Base-by-base conservation (phyloP, 257 asterid species). In the Gardenia jasminoides region DNA sequence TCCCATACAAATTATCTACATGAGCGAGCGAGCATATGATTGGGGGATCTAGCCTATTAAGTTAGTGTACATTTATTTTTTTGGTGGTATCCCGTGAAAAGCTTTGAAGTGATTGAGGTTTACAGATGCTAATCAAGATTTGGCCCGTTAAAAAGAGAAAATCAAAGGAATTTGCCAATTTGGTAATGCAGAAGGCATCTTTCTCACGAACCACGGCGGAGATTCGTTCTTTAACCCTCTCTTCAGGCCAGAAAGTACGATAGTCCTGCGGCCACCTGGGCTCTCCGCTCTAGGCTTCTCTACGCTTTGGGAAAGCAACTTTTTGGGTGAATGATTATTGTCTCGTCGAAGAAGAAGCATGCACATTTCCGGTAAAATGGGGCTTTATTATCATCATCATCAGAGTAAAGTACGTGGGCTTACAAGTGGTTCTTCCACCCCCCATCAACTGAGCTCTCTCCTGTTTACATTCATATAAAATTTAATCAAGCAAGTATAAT, bases 21-120 rank as follows among this genome's bases (percentile, higher is more conserved):
- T n/a, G n/a, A n/a, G n/a, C n/a, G n/a, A n/a, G n/a, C n/a, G n/a
- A n/a, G n/a, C n/a, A n/a, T n/a, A 79, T 72, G 74, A 79, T 73
- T 79, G 67, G 62, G 74, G 64, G 47, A 44, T 50, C 65, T 72
- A 39, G 74, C 70, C 79, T 73, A 80, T 80, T 19, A 46, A 58
- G 15, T 43, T 36, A 36, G 0, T 70, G 12, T 70, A 19, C 6
- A 54, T 62, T 41, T 10, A 24, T 15, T 10, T 47, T 26, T 1
- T 41, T 75, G 70, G 78, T 59, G 46, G 28, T 62, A 41, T n/a
- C 70, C 78, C 43, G 6, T 17, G 8, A 4, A 39, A 30, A 56
- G 52, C 15, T 58, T 61, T 19, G 43, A 33, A 22, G 52, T 24
- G 17, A 65, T 17, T 44, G 73, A 36, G 56, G 76, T 43, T 33